phyloP scores from a whole-genome alignment of 2,329 filamentous ascomycete genomes.

The Coniochaeta sp. region DNA sequence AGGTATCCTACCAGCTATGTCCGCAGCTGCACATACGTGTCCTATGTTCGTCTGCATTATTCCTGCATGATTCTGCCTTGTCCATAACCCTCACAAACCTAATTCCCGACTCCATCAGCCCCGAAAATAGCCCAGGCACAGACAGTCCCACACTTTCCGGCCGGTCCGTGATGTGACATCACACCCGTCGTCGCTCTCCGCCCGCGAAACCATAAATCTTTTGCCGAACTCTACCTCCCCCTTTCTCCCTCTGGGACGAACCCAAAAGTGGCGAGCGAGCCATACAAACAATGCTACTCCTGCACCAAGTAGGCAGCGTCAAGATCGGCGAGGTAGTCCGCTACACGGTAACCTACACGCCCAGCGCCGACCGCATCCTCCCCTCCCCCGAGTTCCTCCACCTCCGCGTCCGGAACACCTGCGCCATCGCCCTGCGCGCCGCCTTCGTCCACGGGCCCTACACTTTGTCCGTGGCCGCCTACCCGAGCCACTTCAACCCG shows the following conservation, averaged over 20 bases:
- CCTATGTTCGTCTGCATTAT: background rate
- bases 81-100: too few species aligned
- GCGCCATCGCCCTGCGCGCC: conserved; percentile 80
- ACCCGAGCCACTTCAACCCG: conserved; percentile 76
- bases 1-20: background rate
- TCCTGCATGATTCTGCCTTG: background rate
- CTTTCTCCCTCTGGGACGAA: too few species aligned
- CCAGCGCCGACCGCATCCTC: conserved; percentile 79
- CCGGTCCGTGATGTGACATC: conserved; percentile 4
- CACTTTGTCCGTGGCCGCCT: conserved; percentile 78
- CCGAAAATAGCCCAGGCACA: background rate
- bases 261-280: too few species aligned
- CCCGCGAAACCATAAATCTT: background rate
- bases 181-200: background rate
- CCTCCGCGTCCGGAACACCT: conserved; percentile 87
- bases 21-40: background rate
- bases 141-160: background rate
- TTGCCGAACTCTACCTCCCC: too few species aligned
- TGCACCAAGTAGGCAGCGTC: conserved; percentile 85
- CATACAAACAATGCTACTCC: conserved; percentile 72
- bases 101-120: background rate
- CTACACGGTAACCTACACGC: conserved; percentile 88
- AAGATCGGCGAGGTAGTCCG: conserved; percentile 92
- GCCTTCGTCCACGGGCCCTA: conserved; percentile 97
- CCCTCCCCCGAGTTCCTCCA: conserved; percentile 75